A percentile compares a stretch with the other conserved stretches of the same genome.
Evolutionary conservation across 2,329 filamentous ascomycete genomes (phyloP).

Genomic region (Beauveria medogensis): DNA sequence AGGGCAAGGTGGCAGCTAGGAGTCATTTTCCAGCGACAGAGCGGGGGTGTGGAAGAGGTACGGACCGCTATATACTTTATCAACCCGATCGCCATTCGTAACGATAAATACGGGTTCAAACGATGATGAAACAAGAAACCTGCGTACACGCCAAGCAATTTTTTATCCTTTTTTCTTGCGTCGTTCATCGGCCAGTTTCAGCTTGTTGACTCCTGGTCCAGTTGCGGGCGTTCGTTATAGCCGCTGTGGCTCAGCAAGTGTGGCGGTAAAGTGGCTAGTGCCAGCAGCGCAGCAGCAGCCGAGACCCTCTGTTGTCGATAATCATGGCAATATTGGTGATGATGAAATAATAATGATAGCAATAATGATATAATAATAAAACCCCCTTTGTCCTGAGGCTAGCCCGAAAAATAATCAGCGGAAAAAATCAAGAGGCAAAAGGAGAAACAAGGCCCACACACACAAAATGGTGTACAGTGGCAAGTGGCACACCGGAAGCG

Average conservation of each 20-base stretch:
- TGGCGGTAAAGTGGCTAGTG: slow-evolving; percentile 1
- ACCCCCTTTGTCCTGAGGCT: too few relatives aligned
- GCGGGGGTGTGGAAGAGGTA: too few relatives aligned
- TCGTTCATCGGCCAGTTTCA: not conserved
- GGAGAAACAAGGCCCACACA: not conserved
- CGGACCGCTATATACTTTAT: too few relatives aligned
- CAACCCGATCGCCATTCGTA: not conserved
- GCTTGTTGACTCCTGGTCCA: not conserved
- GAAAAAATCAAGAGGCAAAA: not conserved
- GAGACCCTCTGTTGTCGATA: not conserved
- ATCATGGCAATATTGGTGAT: too few relatives aligned
- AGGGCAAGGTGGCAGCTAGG: too few relatives aligned
- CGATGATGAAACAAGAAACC: not conserved
- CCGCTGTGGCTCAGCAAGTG: not conserved
- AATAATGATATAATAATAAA: not conserved
- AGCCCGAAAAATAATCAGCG: not conserved
- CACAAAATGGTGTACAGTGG: not conserved
- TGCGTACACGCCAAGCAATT: not conserved
- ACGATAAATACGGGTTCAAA: not conserved
- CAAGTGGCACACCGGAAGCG: slow-evolving; percentile 9
- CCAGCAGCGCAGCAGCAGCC: not conserved
- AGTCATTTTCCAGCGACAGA: too few relatives aligned
- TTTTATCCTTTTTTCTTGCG: not conserved
- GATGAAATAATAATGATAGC: not conserved
- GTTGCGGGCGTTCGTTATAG: not conserved